phyloP scores from a whole-genome alignment of 805 yeast genomes.

The Teunomyces kruisii region DNA sequence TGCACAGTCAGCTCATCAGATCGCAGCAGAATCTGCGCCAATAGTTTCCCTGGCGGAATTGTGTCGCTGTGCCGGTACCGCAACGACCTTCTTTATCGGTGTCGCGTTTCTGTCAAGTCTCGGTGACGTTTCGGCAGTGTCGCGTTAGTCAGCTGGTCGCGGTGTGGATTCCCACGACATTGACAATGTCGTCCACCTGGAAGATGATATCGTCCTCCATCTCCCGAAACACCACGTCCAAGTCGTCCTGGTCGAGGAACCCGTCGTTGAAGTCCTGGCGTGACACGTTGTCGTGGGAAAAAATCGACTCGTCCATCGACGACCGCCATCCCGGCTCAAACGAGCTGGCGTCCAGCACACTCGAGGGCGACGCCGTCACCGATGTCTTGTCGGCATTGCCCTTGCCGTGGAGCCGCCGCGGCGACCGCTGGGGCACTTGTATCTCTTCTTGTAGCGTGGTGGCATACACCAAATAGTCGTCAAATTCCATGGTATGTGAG shows the following conservation, averaged over 20 bases:
- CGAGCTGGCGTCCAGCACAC: slow-evolving; percentile 21
- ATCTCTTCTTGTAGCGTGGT: background rate
- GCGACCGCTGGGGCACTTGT: background rate
- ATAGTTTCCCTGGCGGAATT: too few species aligned
- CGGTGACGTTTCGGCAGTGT: background rate
- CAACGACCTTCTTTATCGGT: too few species aligned
- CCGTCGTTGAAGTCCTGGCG: slow-evolving; percentile 4
- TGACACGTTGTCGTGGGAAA: slow-evolving; percentile 10
- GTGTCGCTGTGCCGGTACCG: too few species aligned
- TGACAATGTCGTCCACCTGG: slow-evolving; percentile 24
- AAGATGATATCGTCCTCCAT: slow-evolving; percentile 18
- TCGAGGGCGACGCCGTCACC: background rate
- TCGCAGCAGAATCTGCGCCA: too few species aligned
- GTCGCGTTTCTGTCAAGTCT: too few species aligned
- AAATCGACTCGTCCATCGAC: slow-evolving; percentile 13
- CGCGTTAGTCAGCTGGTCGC: background rate
- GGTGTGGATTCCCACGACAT: slow-evolving; percentile 15
- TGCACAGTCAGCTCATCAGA: too few species aligned
- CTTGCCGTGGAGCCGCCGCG: background rate
- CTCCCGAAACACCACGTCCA: slow-evolving; percentile 21
- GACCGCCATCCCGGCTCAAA: slow-evolving; percentile 16
- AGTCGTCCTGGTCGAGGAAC: slow-evolving; percentile 10
- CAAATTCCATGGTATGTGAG: slow-evolving; percentile 2
- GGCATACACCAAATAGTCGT: slow-evolving; percentile 5
- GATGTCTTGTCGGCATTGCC: background rate